Evolutionary conservation across 169 alveolate species (phyloP).

Genomic region (Eimeria acervulina): DNA sequence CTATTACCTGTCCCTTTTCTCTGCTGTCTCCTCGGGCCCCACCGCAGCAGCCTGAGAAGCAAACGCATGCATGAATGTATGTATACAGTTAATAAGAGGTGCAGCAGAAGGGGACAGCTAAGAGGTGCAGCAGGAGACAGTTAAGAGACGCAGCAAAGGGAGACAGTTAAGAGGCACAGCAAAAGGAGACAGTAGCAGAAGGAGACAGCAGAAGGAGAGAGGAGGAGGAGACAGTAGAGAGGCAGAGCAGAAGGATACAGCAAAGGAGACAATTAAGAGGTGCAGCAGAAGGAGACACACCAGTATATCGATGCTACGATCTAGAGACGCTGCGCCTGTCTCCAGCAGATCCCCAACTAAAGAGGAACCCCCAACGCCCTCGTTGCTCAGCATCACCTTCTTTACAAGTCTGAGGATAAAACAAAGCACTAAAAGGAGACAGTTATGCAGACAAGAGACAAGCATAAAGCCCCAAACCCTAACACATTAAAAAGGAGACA

Average conservation of each 20-base stretch:
- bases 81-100: too few species aligned
- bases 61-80: too few species aligned
- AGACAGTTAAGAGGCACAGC: neutral
- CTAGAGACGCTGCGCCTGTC: constrained; percentile 17
- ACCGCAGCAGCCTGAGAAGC: too few species aligned
- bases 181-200: neutral
- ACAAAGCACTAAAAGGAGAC: too few species aligned
- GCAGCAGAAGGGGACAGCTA: too few species aligned
- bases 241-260: neutral
- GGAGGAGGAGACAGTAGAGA: neutral
- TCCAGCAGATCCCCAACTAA: constrained; percentile 29
- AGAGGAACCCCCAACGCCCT: constrained; percentile 33
- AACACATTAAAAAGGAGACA: too few species aligned
- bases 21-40: too few species aligned
- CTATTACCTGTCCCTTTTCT: too few species aligned
- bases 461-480: too few species aligned
- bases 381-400: constrained; percentile 11
- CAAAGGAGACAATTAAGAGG: neutral
- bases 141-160: too few species aligned
- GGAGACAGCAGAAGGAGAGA: neutral
- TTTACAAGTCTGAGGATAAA: constrained; percentile 21
- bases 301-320: neutral
- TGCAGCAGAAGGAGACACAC: constrained; percentile 1
- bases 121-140: too few species aligned
- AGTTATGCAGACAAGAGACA: too few species aligned